Evolutionary conservation across 1,284 basidiomycete species (phyloP), one percentile per base, ranked within the genome.

Genomic region (Marasmius fiardii): DNA sequence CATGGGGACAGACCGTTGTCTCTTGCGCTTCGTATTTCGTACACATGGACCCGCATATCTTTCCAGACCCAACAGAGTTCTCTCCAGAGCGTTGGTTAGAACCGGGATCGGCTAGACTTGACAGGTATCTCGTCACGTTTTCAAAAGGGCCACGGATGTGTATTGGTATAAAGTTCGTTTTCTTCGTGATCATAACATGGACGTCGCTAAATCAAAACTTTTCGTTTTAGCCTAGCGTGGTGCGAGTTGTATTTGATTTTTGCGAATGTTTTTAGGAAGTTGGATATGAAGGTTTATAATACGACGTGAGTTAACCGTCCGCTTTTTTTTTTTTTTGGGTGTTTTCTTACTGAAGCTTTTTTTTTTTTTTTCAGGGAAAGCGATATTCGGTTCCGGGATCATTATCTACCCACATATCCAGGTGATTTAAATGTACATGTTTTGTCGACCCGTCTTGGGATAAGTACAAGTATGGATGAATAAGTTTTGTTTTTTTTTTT

Each of bases 61-160:
- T 65, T 54, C 37, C 50, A 43, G 66, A 54, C 14, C 67, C 70
- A 0, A 52, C 64, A 11, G 57, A 58, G 0, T 72, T 72, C 57
- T 56, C 56, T 23, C 70, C 70, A 16, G 57, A 62, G 31, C 51
- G 39, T 28, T 52, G 51, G 51, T 21, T 52, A 16, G 23, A 52
- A 11, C 6, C n/a, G 4, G 24, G 41, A 24, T 43, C 37, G 6
- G 16, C n/a, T 41, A 6, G 12, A 21, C 16, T 52, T 26, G 51
- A 52, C 10, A 52, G 43, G 31, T 31, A 52, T 52, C 51, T 52
- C 18, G 51, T 52, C 12, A 10, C 51, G 12, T 52, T 52, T 41
- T 14, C 37, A 16, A 52, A 52, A 33, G 39, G 51, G 16, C 26
- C 51, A 6, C 18, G 51, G 31, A 43, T 39, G n/a, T 52, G 51